A percentile compares a stretch with the other conserved stretches of the same genome.
These are phyloP conservation scores for Pseudocercospora pini-densiflorae DNA, from an alignment of 2,329 filamentous ascomycete species.

Conservation along the genomic window DNA sequence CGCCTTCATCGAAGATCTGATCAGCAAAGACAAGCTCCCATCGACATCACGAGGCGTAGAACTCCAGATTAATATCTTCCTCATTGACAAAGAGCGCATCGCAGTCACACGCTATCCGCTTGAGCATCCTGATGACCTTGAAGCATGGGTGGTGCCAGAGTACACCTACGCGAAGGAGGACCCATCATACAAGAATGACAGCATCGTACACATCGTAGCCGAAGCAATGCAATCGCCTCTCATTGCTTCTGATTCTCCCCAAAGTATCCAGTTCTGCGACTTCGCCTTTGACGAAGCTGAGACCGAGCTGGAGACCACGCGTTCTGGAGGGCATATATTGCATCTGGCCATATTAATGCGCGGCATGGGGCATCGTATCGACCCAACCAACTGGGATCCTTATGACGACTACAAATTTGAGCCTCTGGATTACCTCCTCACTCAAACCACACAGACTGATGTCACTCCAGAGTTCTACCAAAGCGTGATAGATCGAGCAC, in stretches of 20 bases:
- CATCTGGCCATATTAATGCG: background rate
- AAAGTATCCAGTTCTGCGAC: background rate
- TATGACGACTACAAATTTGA: background rate
- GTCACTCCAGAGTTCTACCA: background rate
- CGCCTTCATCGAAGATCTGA: background rate
- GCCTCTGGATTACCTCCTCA: background rate
- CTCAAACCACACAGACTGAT: background rate
- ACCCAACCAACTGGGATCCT: background rate
- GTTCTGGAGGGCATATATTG: background rate
- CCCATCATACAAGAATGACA: background rate
- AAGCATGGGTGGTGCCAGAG: background rate
- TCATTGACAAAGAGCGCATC: background rate
- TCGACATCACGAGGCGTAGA: background rate
- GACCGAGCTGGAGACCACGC: background rate
- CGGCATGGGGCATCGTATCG: background rate
- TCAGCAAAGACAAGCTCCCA: background rate
- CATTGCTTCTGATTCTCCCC: background rate
- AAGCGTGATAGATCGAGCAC: background rate
- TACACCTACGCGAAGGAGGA: background rate
- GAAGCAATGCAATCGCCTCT: background rate
- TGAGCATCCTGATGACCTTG: background rate
- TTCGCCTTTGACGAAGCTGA: background rate
- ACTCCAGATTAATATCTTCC: background rate
- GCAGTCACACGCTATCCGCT: background rate
- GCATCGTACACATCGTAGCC: background rate